A percentile compares a stretch with the other conserved stretches of the same genome.
phyloP scores from a whole-genome alignment of 1,284 basidiomycete genomes.

The Puccinia novopanici region DNA sequence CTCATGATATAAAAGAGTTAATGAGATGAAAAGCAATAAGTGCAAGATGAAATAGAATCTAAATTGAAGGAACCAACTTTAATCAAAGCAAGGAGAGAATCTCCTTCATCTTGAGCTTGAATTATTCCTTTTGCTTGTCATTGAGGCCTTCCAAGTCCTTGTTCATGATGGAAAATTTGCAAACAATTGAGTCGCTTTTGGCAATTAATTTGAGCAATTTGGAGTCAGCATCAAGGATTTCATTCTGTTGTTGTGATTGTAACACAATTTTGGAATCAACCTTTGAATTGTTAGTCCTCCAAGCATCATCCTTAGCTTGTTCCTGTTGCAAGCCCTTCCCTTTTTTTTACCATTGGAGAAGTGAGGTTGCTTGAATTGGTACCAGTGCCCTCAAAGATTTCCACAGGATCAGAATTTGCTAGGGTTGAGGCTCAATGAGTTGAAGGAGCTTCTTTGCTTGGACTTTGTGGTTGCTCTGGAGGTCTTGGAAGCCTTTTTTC shows the following conservation, averaged over 20 bases:
- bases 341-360: conserved; percentile 3
- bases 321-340: neutral
- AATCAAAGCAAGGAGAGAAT: neutral
- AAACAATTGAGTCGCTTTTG: too few species aligned
- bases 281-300: neutral
- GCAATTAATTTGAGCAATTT: neutral
- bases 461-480: neutral
- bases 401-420: neutral
- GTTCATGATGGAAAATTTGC: neutral
- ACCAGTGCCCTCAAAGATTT: neutral
- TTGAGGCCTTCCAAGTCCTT: neutral
- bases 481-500: neutral
- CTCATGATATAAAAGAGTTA: neutral
- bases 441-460: neutral
- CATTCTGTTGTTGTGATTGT: neutral
- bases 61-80: too few species aligned
- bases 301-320: neutral
- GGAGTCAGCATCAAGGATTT: neutral
- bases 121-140: neutral
- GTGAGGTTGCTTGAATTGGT: neutral
- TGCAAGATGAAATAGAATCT: too few species aligned
- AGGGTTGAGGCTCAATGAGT: neutral
- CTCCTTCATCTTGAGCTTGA: neutral
- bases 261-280: neutral
- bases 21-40: too few species aligned